phyloP scores from a whole-genome alignment of 148 eudicot species.

The Persicaria tinctoria region DNA sequence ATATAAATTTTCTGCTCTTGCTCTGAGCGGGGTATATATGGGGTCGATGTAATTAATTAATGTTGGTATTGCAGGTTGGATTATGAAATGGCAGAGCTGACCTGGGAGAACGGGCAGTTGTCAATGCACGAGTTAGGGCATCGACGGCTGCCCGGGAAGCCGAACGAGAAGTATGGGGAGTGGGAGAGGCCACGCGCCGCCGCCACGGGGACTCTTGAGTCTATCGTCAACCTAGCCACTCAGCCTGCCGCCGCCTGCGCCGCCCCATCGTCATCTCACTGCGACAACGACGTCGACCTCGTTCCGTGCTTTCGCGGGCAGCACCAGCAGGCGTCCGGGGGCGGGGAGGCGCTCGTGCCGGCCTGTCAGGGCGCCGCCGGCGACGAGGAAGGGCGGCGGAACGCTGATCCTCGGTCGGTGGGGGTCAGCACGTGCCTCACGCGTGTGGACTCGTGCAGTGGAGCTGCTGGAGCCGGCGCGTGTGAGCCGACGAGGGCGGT shows the following conservation, averaged over 20 bases:
- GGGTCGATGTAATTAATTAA: conserved; percentile 19
- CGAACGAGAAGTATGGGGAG: conserved; percentile 7
- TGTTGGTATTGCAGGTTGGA: conserved; percentile 51
- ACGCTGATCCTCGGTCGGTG: background rate
- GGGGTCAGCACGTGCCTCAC: background rate
- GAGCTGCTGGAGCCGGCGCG: background rate
- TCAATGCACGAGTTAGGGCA: conserved; percentile 62
- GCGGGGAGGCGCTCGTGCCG: conserved; percentile 5
- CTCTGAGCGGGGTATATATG: background rate
- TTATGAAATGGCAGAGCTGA: conserved; percentile 74
- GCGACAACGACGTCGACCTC: conserved; percentile 17
- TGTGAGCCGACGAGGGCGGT: background rate
- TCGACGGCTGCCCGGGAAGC: conserved; percentile 31
- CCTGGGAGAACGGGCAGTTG: conserved; percentile 85
- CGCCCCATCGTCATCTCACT: too few relatives aligned
- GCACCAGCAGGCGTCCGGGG: too few relatives aligned
- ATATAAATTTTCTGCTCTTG: background rate
- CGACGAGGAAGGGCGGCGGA: background rate
- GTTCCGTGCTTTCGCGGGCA: conserved; percentile 22
- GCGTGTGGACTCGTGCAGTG: background rate
- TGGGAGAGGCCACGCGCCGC: conserved; percentile 42
- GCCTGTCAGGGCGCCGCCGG: background rate
- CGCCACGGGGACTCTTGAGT: conserved; percentile 61
- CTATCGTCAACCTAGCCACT: conserved; percentile 71
- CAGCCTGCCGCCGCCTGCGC: background rate